Percentiles rank a stretch among this genome's conserved stretches.
Conservation (phyloP, 106 monocot species). For the Platanthera guangdongensis region DNA sequence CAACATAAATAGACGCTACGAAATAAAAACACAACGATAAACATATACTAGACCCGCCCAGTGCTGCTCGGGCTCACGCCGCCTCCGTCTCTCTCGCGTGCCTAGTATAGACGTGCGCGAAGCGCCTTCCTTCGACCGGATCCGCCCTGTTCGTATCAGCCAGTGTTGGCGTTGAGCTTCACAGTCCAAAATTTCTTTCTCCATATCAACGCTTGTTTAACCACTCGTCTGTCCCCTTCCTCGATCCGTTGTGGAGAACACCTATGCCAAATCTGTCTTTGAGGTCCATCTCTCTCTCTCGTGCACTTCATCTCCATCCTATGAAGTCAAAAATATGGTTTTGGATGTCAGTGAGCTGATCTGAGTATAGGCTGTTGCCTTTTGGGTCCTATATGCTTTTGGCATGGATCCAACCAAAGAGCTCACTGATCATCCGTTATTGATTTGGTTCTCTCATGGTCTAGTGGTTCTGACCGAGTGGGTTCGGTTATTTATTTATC, state of each 20-base stretch:
- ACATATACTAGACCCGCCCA: too few species aligned
- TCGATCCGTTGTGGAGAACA: conserved; percentile 56
- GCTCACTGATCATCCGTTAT: conserved; percentile 71
- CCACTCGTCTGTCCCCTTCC: neutral
- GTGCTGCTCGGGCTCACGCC: too few species aligned
- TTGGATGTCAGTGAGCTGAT: neutral
- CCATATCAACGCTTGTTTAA: neutral
- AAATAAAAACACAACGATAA: too few species aligned
- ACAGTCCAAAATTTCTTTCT: neutral
- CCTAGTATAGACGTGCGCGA: too few species aligned
- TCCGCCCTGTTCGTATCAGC: too few species aligned
- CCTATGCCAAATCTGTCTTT: conserved; percentile 76
- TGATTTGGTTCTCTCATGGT: neutral
- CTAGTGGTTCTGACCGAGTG: neutral
- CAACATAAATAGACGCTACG: too few species aligned
- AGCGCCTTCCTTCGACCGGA: too few species aligned
- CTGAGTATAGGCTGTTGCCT: neutral
- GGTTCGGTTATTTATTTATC: neutral
- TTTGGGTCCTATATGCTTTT: conserved; percentile 74
- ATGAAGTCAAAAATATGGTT: neutral
- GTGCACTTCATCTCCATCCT: neutral
- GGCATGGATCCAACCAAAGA: conserved; percentile 84
- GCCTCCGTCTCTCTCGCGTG: too few species aligned
- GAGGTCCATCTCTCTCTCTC: conserved; percentile 38
- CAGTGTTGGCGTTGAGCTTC: neutral